These are phyloP conservation scores for sweet orange (Citrus sinensis) DNA, from an alignment of 345 rosid genomes.

Conservation along the genomic window DNA sequence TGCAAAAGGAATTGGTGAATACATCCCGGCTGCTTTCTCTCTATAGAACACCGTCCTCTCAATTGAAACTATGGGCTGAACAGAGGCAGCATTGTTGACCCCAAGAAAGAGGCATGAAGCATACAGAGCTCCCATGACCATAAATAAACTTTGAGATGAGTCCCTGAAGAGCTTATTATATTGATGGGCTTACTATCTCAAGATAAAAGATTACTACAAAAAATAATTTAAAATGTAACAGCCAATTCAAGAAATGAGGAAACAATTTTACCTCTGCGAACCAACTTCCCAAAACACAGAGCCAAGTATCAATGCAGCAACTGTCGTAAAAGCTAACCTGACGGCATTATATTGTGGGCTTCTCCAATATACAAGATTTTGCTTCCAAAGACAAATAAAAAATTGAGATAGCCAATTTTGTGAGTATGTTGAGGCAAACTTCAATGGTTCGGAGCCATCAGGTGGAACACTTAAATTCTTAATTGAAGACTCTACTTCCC, in stretches of 20 bases:
- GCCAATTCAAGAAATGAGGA: background rate
- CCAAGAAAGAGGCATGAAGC: constrained; percentile 80
- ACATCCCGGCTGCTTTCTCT: constrained; percentile 90
- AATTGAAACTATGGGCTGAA: constrained; percentile 72
- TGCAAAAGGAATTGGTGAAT: constrained; percentile 68
- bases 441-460: constrained; percentile 55
- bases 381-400: constrained; percentile 67
- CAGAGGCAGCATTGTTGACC: constrained; percentile 77
- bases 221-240: background rate
- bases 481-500: constrained; percentile 67
- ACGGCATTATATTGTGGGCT: constrained; percentile 78
- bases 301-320: constrained; percentile 68
- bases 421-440: constrained; percentile 53
- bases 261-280: constrained; percentile 39
- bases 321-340: constrained; percentile 53
- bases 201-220: background rate
- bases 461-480: constrained; percentile 50
- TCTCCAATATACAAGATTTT: constrained; percentile 91
- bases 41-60: constrained; percentile 89
- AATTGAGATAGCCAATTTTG: constrained; percentile 55
- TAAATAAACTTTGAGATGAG: constrained; percentile 49
- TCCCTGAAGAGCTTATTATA: constrained; percentile 24
- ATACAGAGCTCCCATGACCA: constrained; percentile 81
- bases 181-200: background rate
- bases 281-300: constrained; percentile 79